Conservation (phyloP, 2,329 filamentous ascomycete genomes). For the Fonsecaea monophora region DNA sequence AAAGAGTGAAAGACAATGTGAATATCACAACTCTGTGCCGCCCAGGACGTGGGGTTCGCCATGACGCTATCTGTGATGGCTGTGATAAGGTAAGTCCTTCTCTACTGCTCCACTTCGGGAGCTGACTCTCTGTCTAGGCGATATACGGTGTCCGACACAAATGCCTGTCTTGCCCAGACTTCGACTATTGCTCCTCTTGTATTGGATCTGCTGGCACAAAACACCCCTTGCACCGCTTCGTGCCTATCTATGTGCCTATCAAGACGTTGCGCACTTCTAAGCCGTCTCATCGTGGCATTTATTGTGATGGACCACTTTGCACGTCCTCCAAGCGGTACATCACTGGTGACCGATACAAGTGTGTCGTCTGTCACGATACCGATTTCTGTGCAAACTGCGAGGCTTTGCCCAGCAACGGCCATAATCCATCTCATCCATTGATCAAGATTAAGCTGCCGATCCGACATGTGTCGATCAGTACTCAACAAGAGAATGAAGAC, state of each 20-base stretch:
- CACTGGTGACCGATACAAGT: conserved; percentile 90
- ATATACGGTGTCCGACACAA: conserved; percentile 93
- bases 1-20: conserved; percentile 66
- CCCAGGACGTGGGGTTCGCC: conserved; percentile 79
- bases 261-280: conserved; percentile 39
- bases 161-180: conserved; percentile 95
- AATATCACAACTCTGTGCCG: conserved; percentile 72
- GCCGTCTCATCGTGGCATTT: conserved; percentile 79
- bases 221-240: conserved; percentile 87
- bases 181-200: conserved; percentile 90
- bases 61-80: conserved; percentile 91
- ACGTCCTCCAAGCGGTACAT: conserved; percentile 69
- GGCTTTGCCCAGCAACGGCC: conserved; percentile 78
- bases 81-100: conserved; percentile 71
- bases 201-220: conserved; percentile 68
- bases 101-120: not conserved
- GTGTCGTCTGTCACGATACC: conserved; percentile 89
- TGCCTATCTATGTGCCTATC: conserved; percentile 78
- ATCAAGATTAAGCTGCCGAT: conserved; percentile 97
- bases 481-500: conserved; percentile 75
- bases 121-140: conserved; percentile 55
- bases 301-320: conserved; percentile 94
- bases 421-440: conserved; percentile 95
- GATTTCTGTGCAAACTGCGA: conserved; percentile 97
- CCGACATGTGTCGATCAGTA: conserved; percentile 84